Evolutionary conservation across 768 basidiomycete species (phyloP), one percentile per base, ranked within the genome.

Genomic region (Agrocybe chaxingu): DNA sequence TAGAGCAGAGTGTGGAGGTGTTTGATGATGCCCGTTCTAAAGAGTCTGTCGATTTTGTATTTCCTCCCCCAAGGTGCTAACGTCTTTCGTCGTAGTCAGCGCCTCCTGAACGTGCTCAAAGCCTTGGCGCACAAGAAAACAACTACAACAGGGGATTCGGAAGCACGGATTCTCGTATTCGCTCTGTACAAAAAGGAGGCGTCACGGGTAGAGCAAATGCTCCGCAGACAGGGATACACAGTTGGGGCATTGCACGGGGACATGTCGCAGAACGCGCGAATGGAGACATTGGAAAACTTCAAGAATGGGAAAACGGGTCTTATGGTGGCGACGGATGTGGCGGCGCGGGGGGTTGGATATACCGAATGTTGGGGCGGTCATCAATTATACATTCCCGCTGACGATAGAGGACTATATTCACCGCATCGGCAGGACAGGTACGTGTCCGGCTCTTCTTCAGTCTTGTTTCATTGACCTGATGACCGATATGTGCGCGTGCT

Each of bases 121-220:
- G 66, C 69, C 3, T 68, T 87, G 12, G 64, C 73, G 9, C 81
- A 83, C 67, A 83, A 84, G 63, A 87, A 88, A 57, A 78, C 68
- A n/a, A 74, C 76, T 48, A 74, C 64, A 40, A 74, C 70, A 48
- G 74, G 72, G 44, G 67, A 70, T 45, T 70, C 64, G 41, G 84
- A 86, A 18, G 75, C 86, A 8, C 86, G 91, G 34, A 80, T 92
- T 52, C 82, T 99, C 32, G 80, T 99, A 24, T 99, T 99, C 65
- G 96, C 90, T 11, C 76, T 98, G 35, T 99, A 99, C 76, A 99
- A 99, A 72, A 96, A 94, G 66, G 97, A 98, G 67, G 92, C 95
- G 6, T 80, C 89, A 12, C 80, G 97, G n/a, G 83, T 99, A 2
- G 92, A 92, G 64, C 75, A 80, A 58, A 87, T 82, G 62, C 81